Percentiles rank a stretch among this genome's conserved stretches.
These are phyloP conservation scores for Potentilla sterilis DNA, from an alignment of 306 rosid genomes.

Conservation along the genomic window DNA sequence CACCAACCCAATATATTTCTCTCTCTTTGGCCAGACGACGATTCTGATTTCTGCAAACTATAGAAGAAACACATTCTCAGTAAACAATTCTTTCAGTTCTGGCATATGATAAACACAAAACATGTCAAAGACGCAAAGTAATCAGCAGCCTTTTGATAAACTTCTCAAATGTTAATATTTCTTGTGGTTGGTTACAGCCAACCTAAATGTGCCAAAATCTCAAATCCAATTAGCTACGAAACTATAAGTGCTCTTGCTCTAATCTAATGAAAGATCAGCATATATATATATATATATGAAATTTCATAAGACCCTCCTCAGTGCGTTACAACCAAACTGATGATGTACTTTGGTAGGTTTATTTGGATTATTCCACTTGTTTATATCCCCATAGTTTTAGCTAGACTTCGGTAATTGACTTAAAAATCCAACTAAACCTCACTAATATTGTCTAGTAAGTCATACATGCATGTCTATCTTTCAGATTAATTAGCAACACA, in stretches of 20 bases:
- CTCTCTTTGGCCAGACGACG: neutral
- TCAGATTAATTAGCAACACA: neutral
- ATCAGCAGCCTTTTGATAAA: neutral
- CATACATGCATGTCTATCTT: too few relatives aligned
- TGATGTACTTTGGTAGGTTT: constrained; percentile 33
- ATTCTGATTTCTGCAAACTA: neutral
- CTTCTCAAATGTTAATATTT: neutral
- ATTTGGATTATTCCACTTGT: constrained; percentile 17
- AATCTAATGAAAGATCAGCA: neutral
- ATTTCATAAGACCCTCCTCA: neutral
- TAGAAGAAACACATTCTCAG: neutral
- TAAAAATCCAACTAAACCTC: neutral
- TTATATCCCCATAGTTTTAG: neutral
- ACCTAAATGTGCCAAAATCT: neutral
- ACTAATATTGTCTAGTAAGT: neutral
- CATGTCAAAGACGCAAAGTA: neutral
- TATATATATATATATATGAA: too few relatives aligned
- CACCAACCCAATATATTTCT: constrained; percentile 35
- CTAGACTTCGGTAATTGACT: neutral
- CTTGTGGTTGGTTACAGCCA: neutral
- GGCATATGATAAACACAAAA: neutral
- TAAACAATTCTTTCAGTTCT: neutral
- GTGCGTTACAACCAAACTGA: constrained; percentile 55
- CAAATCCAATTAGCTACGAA: neutral
- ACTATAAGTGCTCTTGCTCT: neutral